Base-by-base conservation (phyloP, 2,329 filamentous ascomycete species). In the Sporothrix pseudoabietina region DNA sequence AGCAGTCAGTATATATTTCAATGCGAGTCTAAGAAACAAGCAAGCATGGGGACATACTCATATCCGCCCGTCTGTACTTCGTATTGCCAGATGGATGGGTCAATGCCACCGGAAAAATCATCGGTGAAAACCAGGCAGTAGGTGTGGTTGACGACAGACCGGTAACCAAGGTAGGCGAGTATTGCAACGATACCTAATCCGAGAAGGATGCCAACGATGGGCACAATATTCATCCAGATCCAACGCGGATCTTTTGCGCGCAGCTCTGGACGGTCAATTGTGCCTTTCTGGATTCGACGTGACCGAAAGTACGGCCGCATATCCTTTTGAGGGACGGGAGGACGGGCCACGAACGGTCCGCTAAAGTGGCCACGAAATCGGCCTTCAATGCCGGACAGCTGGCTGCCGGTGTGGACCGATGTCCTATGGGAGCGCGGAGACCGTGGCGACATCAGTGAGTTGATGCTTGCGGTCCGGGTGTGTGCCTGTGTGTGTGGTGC, bases 81-180 rank as follows among this genome's bases (percentile, higher is more conserved):
- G 44, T 73, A 70, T 16, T 72, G 72, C 74, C 74, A 75, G 35
- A 74, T 75, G 7, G 52, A 57, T n/a, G 74, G 30, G n/a, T 75
- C 63, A 69, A 75, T 69, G 3, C 74, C 74, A 41, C 68, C 68
- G 16, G 73, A 73, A 30, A 75, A 75, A 47, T 75, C 74, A 54
- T 75, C 73, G 12, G 69, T 54, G 30, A 75, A 75, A 9, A 75
- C 73, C 7, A 52, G 16, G 65, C 73, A 73, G 32, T 74, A 75
- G n/a, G 70, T 69, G 49, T 68, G 61, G 2, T 41, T 71, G 35
- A 10, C 63, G 49, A 70, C 72, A 26, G 59, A 74, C 39, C n/a
- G 30, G 69, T 49, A 65, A 4, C 71, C 71, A 52, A 7, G 54
- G 55, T 19, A 55, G n/a, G 69, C 54, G 30, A 71, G 16, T 8